Base-by-base conservation (phyloP, 2,329 filamentous ascomycete species). In the Arthrinium phaeospermum region DNA sequence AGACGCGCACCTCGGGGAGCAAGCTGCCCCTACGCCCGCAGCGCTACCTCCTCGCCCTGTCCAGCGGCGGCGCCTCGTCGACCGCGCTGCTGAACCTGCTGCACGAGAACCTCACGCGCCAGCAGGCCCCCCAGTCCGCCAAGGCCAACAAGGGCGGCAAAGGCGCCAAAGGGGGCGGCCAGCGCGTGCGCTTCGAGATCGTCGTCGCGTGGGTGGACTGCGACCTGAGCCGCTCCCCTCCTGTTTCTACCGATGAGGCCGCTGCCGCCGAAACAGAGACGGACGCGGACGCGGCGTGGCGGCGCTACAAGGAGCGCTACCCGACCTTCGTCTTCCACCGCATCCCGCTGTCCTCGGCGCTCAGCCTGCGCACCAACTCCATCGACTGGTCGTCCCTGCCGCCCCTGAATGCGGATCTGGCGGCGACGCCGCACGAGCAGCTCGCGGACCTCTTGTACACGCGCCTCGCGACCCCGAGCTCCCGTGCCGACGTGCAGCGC, bases 1-100 rank as follows among this genome's bases (percentile, higher is more conserved):
- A 89, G 71, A 86, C 83, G 69, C 82, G 83, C 71, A 75, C 27
- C 16, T 45, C 41, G 72, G 49, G 67, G 67, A 46, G 83, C 75
- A 73, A 71, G 75, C 79, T 71, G 79, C 81, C 72, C 80, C 78
- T 74, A 79, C 78, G 75, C 77, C 75, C 89, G 83, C 76, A 83
- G 79, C 78, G 80, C 45, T 89, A 98, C 68, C 85, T 98, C 24
- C 85, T 98, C 27, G 94, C 95, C 7, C 85, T 98, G 1, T 98
- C 95, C 0, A 41, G 57, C 34, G 92, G 94, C 77, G 96, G 96
- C 0, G 85, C 93, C 1, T 96, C 93, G 1, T 98, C 96, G 0
- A 87, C 93, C 19, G 89, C 91, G 19, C 85, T 99, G 61, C 86
- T 97, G 44, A 89, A 96, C 77, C 87, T 97, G 30, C 85, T 98